Evolutionary conservation across 257 asterid genomes (phyloP), one percentile per base, ranked within the genome.

Genomic region (Asclepias syriaca): DNA sequence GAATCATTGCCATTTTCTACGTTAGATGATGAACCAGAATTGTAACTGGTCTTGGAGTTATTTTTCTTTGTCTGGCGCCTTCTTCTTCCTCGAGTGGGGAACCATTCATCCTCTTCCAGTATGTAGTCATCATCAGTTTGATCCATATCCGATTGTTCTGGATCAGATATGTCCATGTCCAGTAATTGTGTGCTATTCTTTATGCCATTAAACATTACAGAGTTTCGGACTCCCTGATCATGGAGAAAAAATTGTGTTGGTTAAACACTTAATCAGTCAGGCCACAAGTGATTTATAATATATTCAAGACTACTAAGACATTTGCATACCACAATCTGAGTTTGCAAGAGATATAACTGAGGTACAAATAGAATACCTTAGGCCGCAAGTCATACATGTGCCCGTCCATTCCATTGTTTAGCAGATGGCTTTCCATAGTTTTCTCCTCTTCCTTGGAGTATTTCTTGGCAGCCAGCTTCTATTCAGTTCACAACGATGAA

Each of bases 141-240:
- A 72, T 72, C 83, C 65, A 65, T 39, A 43, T 75, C 81, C 1
- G 87, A 77, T 22, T 74, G 54, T 34, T 81, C 87, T n/a, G 82
- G 72, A 27, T 77, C 96, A 2, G 99, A 87, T 66, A 88, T 92
- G 53, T 92, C 98, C 99, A 95, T 95, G 80, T 95, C 99, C 56
- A 78, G 58, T 45, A 49, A 65, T 69, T 75, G 87, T 55, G 10
- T 16, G 10, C 61, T 77, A 69, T 73, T 75, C 49, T 67, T 55
- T 68, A 83, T 86, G 70, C 83, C 80, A 67, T 69, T 72, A 51
- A 79, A 74, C 40, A 81, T 21, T 13, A 72, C 56, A 53, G 96
- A 91, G 71, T 77, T 88, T 39, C 96, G 90, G 72, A 43, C 69
- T 37, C 82, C 98, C 99, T 94, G 48, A 68, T 37, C 16, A 65